Base-by-base conservation (phyloP, 2,329 filamentous ascomycete genomes). In the Berkeleyomyces rouxiae region DNA sequence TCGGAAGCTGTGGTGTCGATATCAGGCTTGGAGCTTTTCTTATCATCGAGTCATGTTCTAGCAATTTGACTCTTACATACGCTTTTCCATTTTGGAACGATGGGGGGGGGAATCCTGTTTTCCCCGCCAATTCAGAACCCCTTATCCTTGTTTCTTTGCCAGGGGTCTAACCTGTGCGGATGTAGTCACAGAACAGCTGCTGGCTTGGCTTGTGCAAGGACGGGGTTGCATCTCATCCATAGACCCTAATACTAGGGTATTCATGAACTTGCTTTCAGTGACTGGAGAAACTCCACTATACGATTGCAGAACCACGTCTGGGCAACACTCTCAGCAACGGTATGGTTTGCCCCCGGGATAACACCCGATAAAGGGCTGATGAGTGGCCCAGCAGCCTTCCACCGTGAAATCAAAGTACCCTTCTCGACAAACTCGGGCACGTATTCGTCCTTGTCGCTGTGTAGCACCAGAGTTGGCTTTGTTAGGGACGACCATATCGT, bases 361-460 rank as follows among this genome's bases (percentile, higher is more conserved):
- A 77, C 68, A 0, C 74, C 79, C 1, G 80, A 82, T 5, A 82
- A 69, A 23, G 74, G 69, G 67, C 80, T 82, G 16, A 77, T 76
- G 7, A 77, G 69, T 2, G 72, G 68, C 64, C 74, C 79, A 4
- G 76, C 71, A 0, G 69, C 67, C 65, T 71, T 76, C 81, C 86
- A 91, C 61, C 74, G 78, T 63, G 76, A 71, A 62, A 88, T 73
- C 65, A 88, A 71, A 2, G 69, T 76, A 37, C 73, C 72, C 68
- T 84, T 83, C 68, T 88, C 79, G 13, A 89, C 73, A 1, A 67
- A 70, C 1, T 68, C 64, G 0, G 86, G 82, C 1, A 89, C 79
- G 69, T 77, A 82, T 70, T 88, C 83, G 70, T 92, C 88, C 51
- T 77, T 72, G 4, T 76, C 84, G 1, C 85, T 85, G 64, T 83